phyloP scores from a whole-genome alignment of 805 yeast genomes.

The Schizosaccharomyces octosporus region DNA sequence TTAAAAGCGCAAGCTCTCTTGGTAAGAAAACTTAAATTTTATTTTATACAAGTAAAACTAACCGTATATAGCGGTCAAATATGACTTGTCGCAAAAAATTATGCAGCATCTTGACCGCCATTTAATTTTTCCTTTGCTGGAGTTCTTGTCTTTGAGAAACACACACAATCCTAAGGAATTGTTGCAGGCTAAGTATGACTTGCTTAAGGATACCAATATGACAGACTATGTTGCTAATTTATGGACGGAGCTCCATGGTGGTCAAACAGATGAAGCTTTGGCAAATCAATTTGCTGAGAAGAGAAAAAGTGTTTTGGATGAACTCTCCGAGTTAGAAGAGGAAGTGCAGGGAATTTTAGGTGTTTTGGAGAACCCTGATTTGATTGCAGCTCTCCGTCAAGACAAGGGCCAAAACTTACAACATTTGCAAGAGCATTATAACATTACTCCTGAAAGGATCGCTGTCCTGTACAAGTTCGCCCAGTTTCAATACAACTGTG shows the following conservation, averaged over 20 bases:
- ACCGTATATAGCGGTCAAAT: not conserved
- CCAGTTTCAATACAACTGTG: slow-evolving; percentile 37
- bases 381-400: slow-evolving; percentile 27
- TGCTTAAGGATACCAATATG: slow-evolving; percentile 35
- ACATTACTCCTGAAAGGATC: slow-evolving; percentile 21
- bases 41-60: not conserved
- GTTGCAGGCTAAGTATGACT: slow-evolving; percentile 24
- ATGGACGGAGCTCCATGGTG: slow-evolving; percentile 1
- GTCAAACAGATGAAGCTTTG: not conserved
- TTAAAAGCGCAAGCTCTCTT: not conserved
- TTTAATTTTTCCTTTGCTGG: slow-evolving; percentile 28
- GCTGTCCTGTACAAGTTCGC: slow-evolving; percentile 32
- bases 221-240: slow-evolving; percentile 7
- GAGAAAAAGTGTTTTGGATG: slow-evolving; percentile 5
- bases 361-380: slow-evolving; percentile 24
- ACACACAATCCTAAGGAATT: slow-evolving; percentile 23
- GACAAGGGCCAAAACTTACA: slow-evolving; percentile 31
- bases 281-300: slow-evolving; percentile 7
- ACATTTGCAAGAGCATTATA: slow-evolving; percentile 21
- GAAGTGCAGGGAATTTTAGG: slow-evolving; percentile 24
- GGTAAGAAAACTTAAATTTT: not conserved
- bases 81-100: slow-evolving; percentile 9
- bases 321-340: slow-evolving; percentile 13
- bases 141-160: slow-evolving; percentile 20
- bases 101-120: slow-evolving; percentile 39